Evolutionary conservation across 441 rosid species (phyloP), one percentile per base, ranked within the genome.

Genomic region (Syzygium malaccense): DNA sequence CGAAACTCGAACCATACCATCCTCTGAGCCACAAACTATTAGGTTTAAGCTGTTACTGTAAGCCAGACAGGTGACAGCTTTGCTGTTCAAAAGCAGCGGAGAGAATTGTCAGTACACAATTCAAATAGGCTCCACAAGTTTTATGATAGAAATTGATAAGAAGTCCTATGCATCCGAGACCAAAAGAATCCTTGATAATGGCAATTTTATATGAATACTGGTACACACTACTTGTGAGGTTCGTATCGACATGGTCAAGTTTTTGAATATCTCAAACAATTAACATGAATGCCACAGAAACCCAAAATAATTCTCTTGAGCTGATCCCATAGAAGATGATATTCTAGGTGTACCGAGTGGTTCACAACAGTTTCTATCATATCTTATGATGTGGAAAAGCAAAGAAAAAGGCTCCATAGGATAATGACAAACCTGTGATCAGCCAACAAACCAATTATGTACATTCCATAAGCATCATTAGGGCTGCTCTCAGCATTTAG

Each of bases 11-110:
- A 98, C 88, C 89, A 90, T 62, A 87, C 98, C 99, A 91, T 97
- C 99, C 91, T 94, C 98, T 78, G 98, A 95, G 87, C 97, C 99
- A 90, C 96, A 94, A 45, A 97, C 93, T 91, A 97, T 91, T 54
- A 93, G 88, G 91, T 94, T 95, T 89, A 95, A 93, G 23, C 89
- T 92, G 26, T 90, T 41, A 87, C 96, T 92, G 87, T 95, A 94
- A 49, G 95, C 93, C 91, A 97, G 93, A 94, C 95, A 95, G 85
- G 97, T 96, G 88, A 98, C 95, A 56, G 93, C 94, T 91, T 95
- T 94, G 89, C 99, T 95, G 98, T 89, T 55, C 86, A 89, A 66
- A 60, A 58, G 78, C n/a, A 56, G 37, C 48, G 85, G 45, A 49
- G 28, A 88, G 37, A 83, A 23, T 48, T 7, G 30, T 88, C 54